A percentile compares a stretch with the other conserved stretches of the same genome.
phyloP scores from a whole-genome alignment of 108 stramenopile genomes.

The Epipyxis sp. region DNA sequence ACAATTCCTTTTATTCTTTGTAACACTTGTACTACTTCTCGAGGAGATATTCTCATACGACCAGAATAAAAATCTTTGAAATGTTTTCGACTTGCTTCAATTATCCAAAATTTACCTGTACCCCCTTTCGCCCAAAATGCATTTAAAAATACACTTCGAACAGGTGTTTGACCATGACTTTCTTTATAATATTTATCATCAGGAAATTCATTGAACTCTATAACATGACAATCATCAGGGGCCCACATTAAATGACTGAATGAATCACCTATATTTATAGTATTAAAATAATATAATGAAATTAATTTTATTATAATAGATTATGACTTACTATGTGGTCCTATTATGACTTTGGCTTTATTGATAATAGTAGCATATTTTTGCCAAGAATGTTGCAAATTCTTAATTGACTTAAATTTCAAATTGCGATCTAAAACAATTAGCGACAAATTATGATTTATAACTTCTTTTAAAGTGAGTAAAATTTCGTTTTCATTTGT shows the following conservation, averaged over 20 bases:
- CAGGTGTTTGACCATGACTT: not conserved
- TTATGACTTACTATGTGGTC: not conserved
- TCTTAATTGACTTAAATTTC: not conserved
- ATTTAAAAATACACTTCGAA: slow-evolving; percentile 1
- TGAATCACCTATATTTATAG: not conserved
- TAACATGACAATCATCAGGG: not conserved
- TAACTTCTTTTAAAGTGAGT: not conserved
- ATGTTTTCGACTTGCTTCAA: not conserved
- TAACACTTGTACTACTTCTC: not conserved
- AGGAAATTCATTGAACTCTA: not conserved
- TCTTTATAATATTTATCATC: not conserved
- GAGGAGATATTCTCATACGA: not conserved
- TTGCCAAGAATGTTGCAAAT: not conserved
- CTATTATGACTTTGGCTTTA: not conserved
- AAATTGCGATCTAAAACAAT: not conserved
- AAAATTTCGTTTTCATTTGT: not conserved
- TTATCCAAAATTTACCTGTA: not conserved
- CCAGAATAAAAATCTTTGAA: not conserved
- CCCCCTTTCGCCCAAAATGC: not conserved
- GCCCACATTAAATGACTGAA: not conserved
- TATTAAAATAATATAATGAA: not conserved
- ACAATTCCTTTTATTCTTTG: too few species aligned
- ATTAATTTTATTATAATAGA: not conserved
- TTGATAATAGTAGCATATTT: not conserved
- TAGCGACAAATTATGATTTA: not conserved